phyloP scores from a whole-genome alignment of 495 filamentous ascomycete species.

The Pyronema omphalodes region DNA sequence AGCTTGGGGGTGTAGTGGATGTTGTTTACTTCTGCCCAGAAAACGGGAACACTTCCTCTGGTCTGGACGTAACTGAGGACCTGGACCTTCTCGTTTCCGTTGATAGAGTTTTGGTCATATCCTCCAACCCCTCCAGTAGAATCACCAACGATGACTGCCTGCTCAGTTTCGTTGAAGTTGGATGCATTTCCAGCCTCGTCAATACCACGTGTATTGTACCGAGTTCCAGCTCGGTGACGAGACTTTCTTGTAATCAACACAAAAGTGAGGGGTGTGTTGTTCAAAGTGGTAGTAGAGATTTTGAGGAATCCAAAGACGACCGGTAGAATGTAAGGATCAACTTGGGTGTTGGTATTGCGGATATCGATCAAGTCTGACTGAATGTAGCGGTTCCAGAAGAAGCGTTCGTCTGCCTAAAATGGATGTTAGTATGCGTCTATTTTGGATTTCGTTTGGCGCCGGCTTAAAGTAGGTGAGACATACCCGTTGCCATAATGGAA shows the following conservation, averaged over 20 bases:
- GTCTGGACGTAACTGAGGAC: conserved; percentile 90
- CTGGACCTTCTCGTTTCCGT: conserved; percentile 35
- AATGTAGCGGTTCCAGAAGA: conserved; percentile 95
- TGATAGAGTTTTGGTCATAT: conserved; percentile 24
- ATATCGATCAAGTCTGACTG: conserved; percentile 84
- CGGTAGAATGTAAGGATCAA: conserved; percentile 85
- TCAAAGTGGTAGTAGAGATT: conserved; percentile 64
- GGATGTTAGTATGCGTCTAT: not conserved
- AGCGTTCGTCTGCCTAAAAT: conserved; percentile 66
- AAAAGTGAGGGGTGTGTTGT: conserved; percentile 63
- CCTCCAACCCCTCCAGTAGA: conserved; percentile 51
- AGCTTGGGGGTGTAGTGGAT: conserved; percentile 77
- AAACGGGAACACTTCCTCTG: conserved; percentile 80
- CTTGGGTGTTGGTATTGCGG: conserved; percentile 33
- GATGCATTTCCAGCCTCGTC: conserved; percentile 86
- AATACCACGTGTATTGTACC: conserved; percentile 85
- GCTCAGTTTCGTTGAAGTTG: conserved; percentile 97
- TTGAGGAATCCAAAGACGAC: conserved; percentile 88
- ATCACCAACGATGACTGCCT: conserved; percentile 74
- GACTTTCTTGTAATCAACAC: conserved; percentile 75
- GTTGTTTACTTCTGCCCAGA: conserved; percentile 86
- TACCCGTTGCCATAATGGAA: conserved; percentile 65
- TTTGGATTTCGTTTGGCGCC: not conserved
- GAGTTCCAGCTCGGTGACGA: conserved; percentile 67
- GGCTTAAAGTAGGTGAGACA: not conserved